Evolutionary conservation across 257 asterid species (phyloP).

Genomic region (Osmanthus fragrans): DNA sequence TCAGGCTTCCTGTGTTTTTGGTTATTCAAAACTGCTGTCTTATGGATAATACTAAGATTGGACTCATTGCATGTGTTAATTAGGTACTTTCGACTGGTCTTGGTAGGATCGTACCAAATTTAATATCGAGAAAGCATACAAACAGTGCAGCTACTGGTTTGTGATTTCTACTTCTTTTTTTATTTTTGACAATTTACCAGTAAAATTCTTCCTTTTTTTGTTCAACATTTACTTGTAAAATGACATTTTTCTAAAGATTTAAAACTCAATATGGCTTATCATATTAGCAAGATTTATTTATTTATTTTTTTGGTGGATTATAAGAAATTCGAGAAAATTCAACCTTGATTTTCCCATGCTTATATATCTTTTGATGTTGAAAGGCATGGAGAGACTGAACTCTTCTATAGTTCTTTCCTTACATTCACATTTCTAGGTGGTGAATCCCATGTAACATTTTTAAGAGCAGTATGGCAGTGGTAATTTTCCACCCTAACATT

Average conservation of each 20-base stretch:
- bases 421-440: not conserved
- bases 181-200: not conserved
- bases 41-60: conserved; percentile 21
- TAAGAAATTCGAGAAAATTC: not conserved
- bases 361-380: not conserved
- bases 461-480: not conserved
- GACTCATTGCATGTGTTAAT: conserved; percentile 12
- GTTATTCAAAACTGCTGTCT: not conserved
- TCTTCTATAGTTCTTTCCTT: too few relatives aligned
- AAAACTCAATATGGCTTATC: not conserved
- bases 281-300: too few relatives aligned
- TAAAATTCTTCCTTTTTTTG: not conserved
- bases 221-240: not conserved
- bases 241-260: not conserved
- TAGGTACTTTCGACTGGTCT: conserved; percentile 94
- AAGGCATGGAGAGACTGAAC: not conserved
- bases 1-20: not conserved
- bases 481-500: not conserved
- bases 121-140: conserved; percentile 95
- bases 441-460: not conserved
- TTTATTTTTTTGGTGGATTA: too few relatives aligned
- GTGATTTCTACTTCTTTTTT: not conserved
- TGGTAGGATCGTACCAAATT: conserved; percentile 94
- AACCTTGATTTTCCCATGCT: not conserved
- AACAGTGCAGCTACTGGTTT: conserved; percentile 90